Conservation (phyloP, 768 basidiomycete species). For the Calvatia gigantea region DNA sequence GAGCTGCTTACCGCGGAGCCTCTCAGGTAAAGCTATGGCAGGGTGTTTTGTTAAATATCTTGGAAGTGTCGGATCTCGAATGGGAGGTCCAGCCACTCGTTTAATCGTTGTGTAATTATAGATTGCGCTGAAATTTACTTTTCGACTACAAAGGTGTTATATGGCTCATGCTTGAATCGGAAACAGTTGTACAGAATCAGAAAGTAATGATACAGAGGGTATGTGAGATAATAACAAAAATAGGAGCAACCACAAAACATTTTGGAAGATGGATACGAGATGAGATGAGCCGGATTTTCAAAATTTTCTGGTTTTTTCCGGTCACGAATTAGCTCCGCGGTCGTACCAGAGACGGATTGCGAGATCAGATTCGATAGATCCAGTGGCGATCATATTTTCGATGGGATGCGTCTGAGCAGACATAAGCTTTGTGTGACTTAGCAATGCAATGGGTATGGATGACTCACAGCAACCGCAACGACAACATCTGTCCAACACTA, state of each 20-base stretch:
- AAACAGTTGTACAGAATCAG: neutral
- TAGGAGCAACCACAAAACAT: neutral
- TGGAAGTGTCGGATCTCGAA: no score
- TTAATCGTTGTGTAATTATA: constrained; percentile 10
- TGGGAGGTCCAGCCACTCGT: no score
- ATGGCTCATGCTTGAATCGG: neutral
- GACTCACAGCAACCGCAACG: constrained; percentile 70
- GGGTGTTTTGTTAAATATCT: neutral
- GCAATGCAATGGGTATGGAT: neutral
- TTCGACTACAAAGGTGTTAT: neutral
- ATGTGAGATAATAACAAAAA: neutral
- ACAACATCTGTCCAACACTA: constrained; percentile 51
- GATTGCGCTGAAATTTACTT: neutral
- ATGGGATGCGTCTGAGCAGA: constrained; percentile 70
- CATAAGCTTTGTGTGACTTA: constrained; percentile 10
- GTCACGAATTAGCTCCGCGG: constrained; percentile 25
- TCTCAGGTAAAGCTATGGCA: constrained; percentile 15
- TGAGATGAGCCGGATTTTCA: constrained; percentile 2
- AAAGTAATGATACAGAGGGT: constrained; percentile 1
- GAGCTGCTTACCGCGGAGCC: constrained; percentile 27
- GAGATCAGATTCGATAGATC: constrained; percentile 81
- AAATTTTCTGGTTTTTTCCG: constrained; percentile 2
- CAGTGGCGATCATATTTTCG: constrained; percentile 86
- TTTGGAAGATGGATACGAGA: constrained; percentile 15
- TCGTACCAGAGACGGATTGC: constrained; percentile 84